These are phyloP conservation scores for Coemansia sp. DNA, from an alignment of 192 early-diverging fungal species.

Conservation along the genomic window DNA sequence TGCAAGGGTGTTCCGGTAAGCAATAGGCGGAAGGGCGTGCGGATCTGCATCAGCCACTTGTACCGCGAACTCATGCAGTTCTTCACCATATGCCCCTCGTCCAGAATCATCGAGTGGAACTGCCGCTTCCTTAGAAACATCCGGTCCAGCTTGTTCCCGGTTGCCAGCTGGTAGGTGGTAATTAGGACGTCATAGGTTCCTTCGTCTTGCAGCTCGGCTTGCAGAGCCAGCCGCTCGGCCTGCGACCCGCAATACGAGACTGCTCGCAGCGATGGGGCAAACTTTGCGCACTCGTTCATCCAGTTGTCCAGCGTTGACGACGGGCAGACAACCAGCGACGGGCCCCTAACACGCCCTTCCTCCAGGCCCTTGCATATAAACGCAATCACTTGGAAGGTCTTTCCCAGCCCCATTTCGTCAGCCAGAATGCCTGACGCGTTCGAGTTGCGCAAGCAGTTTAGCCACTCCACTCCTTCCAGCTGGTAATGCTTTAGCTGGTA, in stretches of 20 bases:
- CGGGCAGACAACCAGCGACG: conserved; percentile 81
- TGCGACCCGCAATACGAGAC: conserved; percentile 62
- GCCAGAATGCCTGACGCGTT: conserved; percentile 74
- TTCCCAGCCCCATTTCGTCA: conserved; percentile 88
- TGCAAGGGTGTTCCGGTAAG: conserved; percentile 85
- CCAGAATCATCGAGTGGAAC: conserved; percentile 73
- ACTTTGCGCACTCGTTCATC: conserved; percentile 78
- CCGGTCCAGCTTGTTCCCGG: conserved; percentile 67
- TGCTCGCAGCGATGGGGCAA: conserved; percentile 61
- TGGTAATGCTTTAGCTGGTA: conserved; percentile 81
- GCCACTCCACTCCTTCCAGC: conserved; percentile 84
- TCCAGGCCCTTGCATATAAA: conserved; percentile 61
- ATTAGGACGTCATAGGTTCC: conserved; percentile 63
- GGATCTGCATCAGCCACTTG: conserved; percentile 68
- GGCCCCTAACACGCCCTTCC: conserved; percentile 41
- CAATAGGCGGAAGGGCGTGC: conserved; percentile 61
- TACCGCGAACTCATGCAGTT: conserved; percentile 78
- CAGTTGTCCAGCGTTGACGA: conserved; percentile 90
- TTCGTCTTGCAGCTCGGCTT: conserved; percentile 55
- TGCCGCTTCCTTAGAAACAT: conserved; percentile 64
- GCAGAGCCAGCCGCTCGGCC: conserved; percentile 56
- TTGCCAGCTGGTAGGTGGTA: conserved; percentile 81
- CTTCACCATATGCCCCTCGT: conserved; percentile 92
- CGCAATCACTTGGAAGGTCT: conserved; percentile 87
- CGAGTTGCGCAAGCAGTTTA: conserved; percentile 69